Evolutionary conservation across 129 eudicot species (phyloP), one percentile per base, ranked within the genome.

Genomic region (Flaveria brownii): DNA sequence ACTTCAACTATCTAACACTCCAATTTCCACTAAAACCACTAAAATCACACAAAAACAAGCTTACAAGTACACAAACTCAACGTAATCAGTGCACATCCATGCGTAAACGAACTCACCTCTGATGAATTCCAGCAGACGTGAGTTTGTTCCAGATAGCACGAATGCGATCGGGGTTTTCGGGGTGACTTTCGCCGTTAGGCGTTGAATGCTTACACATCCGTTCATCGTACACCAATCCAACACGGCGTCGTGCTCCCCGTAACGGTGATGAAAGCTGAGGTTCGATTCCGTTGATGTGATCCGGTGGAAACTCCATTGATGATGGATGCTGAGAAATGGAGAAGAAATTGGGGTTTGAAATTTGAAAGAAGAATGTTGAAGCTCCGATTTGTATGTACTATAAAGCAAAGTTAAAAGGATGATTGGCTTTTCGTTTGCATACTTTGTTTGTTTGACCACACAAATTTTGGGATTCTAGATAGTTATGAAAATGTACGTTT

Each of bases 101-200:
- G 55, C 25, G 69, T 68, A 2, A 67, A 63, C 13, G 18, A 36
- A 67, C 8, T 11, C 2, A 93, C 98, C 93, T 85, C 17, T 84
- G 73, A 18, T 83, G 83, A 71, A 94, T 77, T 0, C 89, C 90
- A 67, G 97, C 84, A 54, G 83, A 61, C 7, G 71, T 68, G 16
- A 94, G 94, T 77, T 79, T 84, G 61, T 84, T 80, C 96, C 93
- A 91, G 15, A 94, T 89, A 78, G 86, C 92, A 54, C 81, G 87
- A 73, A 95, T 85, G 22, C 99, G 91, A 85, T 86, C 43, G 7
- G 99, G 99, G 70, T 84, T 85, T 73, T 95, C 99, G 7, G 96
- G 96, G 63, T 91, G 97, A 51, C 22, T 15, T 16, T 86, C 87
- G 60, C 73, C 87, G 10, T 22, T 52, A 8, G 97, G 90, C 17